phyloP scores from a whole-genome alignment of 2,329 filamentous ascomycete genomes.

The Colletotrichum lini region DNA sequence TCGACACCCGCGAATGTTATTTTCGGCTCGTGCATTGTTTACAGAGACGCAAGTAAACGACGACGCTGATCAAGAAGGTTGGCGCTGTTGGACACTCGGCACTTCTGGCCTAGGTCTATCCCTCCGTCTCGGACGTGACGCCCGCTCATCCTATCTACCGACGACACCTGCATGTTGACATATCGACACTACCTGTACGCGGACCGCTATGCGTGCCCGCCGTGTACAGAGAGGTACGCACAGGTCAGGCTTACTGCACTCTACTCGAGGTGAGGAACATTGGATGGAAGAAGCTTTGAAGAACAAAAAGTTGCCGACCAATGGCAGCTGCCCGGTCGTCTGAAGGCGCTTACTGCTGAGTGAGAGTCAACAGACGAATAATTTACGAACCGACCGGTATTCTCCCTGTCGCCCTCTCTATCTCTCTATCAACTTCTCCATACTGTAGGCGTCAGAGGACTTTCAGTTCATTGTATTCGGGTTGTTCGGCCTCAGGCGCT shows the following conservation, averaged over 20 bases:
- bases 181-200: neutral
- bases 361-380: conserved; percentile 18
- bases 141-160: neutral
- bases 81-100: conserved; percentile 2
- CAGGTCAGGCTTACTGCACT: no score
- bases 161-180: neutral
- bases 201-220: neutral
- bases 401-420: neutral
- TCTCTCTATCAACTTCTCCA: neutral
- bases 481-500: neutral
- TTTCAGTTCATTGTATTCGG: neutral
- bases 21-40: conserved; percentile 2
- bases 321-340: conserved; percentile 22
- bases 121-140: neutral
- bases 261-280: conserved; percentile 12
- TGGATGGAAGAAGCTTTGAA: conserved; percentile 18
- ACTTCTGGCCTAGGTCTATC: neutral
- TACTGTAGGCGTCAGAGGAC: neutral
- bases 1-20: conserved; percentile 17
- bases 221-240: neutral
- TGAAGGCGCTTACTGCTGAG: neutral
- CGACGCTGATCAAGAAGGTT: conserved; percentile 4
- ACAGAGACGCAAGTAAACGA: neutral
- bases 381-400: neutral
- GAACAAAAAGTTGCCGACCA: conserved; percentile 12